Base-by-base conservation (phyloP, 768 basidiomycete species). In the Cantharellus anzutake region DNA sequence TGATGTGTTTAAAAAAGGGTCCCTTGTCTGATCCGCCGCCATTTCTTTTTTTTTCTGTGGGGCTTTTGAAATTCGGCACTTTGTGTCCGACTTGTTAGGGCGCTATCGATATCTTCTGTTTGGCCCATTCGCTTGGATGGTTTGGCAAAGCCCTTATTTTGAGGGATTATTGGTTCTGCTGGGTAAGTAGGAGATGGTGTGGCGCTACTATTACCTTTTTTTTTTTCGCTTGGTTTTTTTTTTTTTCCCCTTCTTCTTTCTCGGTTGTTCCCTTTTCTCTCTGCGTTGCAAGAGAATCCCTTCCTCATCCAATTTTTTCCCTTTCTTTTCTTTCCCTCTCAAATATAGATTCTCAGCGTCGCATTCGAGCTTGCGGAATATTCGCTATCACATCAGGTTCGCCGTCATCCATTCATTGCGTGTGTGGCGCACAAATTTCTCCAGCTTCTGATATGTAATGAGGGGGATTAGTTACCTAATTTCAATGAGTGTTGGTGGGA, bases 401-500 rank as follows among this genome's bases (percentile, higher is more conserved):
- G 35, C 35, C 7, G 14, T 11, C 14, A 37, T 37, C 11, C 52
- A 11, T 55, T 37, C 0, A 7, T 37, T 11, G 14, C 52, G 38
- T 14, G 11, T 11, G 35, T 11, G 14, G 11, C 35, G 14, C 14
- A 11, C 7, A 7, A 37, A 11, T 37, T 37, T 11, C 52, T 55
- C 35, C 35, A 37, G 11, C 38, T 37, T 37, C 20, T 29, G 20
- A 29, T 29, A 29, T 29, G 20, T 29, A 29, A 29, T 29, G 20
- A 29, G 20, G 20, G 20, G 20, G 35, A 7, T 11, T 37, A 55
- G 52, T 71, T 91, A n/a, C 74, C 87, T 34, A 91, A 91, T 68
- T 90, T 91, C 68, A 82, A 79, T 56, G 87, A 91, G 85, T 90
- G 88, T 66, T 90, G 87, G 88, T 91, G 87, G 87, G 88, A 90